A percentile compares a stretch with the other conserved stretches of the same genome.
Conservation (phyloP, 306 rosid genomes). For the Castanea mollissima region DNA sequence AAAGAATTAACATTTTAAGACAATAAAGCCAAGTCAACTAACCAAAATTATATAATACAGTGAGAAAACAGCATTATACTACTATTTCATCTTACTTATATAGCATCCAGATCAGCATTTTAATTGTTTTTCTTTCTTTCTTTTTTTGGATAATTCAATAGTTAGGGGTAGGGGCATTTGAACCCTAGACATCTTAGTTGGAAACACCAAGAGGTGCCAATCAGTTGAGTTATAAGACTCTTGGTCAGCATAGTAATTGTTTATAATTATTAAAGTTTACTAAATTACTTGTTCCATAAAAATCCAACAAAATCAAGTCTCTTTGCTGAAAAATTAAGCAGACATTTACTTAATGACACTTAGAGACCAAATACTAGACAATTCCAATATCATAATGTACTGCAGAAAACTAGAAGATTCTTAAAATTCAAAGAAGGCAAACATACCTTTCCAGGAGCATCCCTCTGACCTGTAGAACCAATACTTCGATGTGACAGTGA, state of each 20-base stretch:
- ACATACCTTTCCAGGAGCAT: constrained; percentile 71
- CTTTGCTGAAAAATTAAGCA: neutral
- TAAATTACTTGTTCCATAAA: neutral
- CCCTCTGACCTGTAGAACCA: constrained; percentile 82
- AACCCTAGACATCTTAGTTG: too few species aligned
- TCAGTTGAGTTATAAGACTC: too few species aligned
- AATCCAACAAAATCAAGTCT: neutral
- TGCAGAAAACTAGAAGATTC: neutral
- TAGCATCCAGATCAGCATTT: too few species aligned
- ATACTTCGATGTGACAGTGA: constrained; percentile 55
- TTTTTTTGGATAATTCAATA: too few species aligned
- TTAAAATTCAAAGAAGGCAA: constrained; percentile 3
- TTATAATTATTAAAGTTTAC: neutral
- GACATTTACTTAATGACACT: too few species aligned
- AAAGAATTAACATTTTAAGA: neutral
- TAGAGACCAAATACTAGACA: neutral
- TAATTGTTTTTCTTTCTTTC: too few species aligned
- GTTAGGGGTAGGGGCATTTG: too few species aligned
- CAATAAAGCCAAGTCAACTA: neutral
- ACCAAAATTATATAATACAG: neutral
- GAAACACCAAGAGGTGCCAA: too few species aligned
- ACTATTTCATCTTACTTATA: too few species aligned
- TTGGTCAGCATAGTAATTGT: too few species aligned
- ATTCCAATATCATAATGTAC: neutral
- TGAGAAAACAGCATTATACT: neutral